These are phyloP conservation scores for Candida jianshihensis DNA, from an alignment of 805 yeast genomes.

Conservation along the genomic window DNA sequence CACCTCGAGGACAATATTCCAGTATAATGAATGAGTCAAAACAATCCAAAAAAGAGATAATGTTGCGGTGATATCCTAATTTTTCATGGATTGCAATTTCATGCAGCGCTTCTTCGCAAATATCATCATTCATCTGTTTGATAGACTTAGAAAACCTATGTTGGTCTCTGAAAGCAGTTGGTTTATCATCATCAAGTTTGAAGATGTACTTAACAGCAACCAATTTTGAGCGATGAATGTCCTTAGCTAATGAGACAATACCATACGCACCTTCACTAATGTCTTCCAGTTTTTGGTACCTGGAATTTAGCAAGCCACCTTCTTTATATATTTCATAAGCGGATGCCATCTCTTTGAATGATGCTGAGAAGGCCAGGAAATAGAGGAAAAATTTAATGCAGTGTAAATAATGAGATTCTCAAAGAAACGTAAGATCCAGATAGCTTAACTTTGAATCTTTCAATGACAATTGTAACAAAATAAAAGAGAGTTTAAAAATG, in stretches of 20 bases:
- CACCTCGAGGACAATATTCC: slow-evolving; percentile 86
- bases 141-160: slow-evolving; percentile 28
- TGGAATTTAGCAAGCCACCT: slow-evolving; percentile 46
- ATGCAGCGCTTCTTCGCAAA: slow-evolving; percentile 53
- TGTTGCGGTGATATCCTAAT: slow-evolving; percentile 50
- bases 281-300: slow-evolving; percentile 64
- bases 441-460: no score
- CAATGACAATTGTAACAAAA: no score
- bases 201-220: slow-evolving; percentile 86
- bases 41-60: slow-evolving; percentile 52
- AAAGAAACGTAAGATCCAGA: no score
- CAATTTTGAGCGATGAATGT: slow-evolving; percentile 39
- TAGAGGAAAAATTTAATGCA: no score
- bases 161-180: slow-evolving; percentile 20
- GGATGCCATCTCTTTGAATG: slow-evolving; percentile 5
- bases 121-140: slow-evolving; percentile 30
- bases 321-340: slow-evolving; percentile 35
- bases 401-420: no score
- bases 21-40: slow-evolving; percentile 67
- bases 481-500: no score
- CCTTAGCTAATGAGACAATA: slow-evolving; percentile 80
- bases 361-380: no score
- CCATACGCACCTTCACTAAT: slow-evolving; percentile 94
- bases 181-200: slow-evolving; percentile 39
- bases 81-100: slow-evolving; percentile 62